Percentiles rank a stretch among this genome's conserved stretches.
Conservation (phyloP, 2,329 filamentous ascomycete species). For the Capronia americana region DNA sequence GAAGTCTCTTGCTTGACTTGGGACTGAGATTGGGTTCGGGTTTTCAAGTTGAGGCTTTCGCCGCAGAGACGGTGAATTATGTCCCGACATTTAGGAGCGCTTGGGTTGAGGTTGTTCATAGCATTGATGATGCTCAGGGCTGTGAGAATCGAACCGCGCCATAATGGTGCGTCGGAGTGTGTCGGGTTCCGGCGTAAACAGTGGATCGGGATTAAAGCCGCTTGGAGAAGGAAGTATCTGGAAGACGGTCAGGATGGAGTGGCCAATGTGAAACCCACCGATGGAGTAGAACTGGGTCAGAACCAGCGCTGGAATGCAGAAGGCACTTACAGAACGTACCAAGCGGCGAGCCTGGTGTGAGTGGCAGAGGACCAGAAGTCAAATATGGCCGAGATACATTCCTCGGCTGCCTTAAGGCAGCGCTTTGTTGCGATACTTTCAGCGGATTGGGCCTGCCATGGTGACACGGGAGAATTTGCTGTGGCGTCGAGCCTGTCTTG, state of each 20-base stretch:
- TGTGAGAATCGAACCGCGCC: slow-evolving; percentile 29
- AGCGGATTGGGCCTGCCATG: slow-evolving; percentile 45
- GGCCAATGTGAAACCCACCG: background rate
- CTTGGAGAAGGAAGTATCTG: slow-evolving; percentile 55
- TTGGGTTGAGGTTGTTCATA: slow-evolving; percentile 34
- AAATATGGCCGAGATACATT: slow-evolving; percentile 51
- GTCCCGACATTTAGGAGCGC: slow-evolving; percentile 34
- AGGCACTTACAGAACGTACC: slow-evolving; percentile 50
- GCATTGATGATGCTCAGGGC: slow-evolving; percentile 32
- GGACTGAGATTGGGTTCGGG: slow-evolving; percentile 11
- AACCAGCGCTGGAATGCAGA: background rate
- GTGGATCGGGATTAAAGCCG: slow-evolving; percentile 53
- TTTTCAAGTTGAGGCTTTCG: slow-evolving; percentile 20
- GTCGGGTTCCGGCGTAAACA: slow-evolving; percentile 52
- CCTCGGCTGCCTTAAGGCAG: slow-evolving; percentile 50
- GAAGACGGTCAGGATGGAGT: background rate
- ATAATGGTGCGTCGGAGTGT: slow-evolving; percentile 42
- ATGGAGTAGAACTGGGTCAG: background rate
- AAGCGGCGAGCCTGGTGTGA: slow-evolving; percentile 51
- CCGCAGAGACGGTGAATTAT: slow-evolving; percentile 34
- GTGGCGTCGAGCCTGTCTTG: slow-evolving; percentile 41
- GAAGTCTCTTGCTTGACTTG: slow-evolving; percentile 14
- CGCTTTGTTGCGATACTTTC: slow-evolving; percentile 49
- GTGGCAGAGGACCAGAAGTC: slow-evolving; percentile 50
- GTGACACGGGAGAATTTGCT: slow-evolving; percentile 30